Conservation (phyloP, 306 rosid species). For the Abrus precatorius region DNA sequence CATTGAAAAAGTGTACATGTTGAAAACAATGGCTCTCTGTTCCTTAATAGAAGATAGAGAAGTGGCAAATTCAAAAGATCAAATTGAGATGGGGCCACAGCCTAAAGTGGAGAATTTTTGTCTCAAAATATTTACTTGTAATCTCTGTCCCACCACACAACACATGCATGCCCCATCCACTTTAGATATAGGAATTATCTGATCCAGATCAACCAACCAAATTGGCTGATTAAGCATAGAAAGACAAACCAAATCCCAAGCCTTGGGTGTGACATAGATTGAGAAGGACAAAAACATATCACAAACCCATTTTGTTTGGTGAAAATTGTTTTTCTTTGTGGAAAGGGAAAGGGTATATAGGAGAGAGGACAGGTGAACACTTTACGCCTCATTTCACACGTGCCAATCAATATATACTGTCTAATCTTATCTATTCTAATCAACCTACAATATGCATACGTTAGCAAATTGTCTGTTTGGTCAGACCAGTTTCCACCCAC, state of each 20-base stretch:
- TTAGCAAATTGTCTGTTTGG: constrained; percentile 20
- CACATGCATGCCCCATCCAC: constrained; percentile 55
- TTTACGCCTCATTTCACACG: constrained; percentile 67
- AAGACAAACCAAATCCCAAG: constrained; percentile 56
- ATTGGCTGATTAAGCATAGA: constrained; percentile 49
- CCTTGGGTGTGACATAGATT: constrained; percentile 45
- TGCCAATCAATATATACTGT: constrained; percentile 41
- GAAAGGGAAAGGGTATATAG: constrained; percentile 39
- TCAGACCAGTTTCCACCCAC: background rate
- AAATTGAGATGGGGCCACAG: constrained; percentile 58
- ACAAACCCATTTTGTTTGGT: constrained; percentile 31
- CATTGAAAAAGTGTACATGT: constrained; percentile 45
- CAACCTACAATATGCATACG: constrained; percentile 27
- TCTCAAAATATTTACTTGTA: constrained; percentile 45
- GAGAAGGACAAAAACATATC: constrained; percentile 34
- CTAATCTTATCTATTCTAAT: constrained; percentile 33
- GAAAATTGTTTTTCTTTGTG: constrained; percentile 26
- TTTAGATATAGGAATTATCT: constrained; percentile 47
- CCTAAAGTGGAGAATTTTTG: constrained; percentile 56
- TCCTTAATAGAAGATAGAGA: constrained; percentile 46
- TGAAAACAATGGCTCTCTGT: constrained; percentile 57
- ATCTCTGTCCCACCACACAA: constrained; percentile 52
- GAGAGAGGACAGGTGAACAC: constrained; percentile 65
- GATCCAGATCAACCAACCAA: constrained; percentile 46
- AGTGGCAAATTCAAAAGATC: constrained; percentile 47